Percentiles rank a stretch among this genome's conserved stretches.
These are phyloP conservation scores for Creolimax fragrantissima DNA, from an alignment of 78 protist genomes.

Conservation along the genomic window DNA sequence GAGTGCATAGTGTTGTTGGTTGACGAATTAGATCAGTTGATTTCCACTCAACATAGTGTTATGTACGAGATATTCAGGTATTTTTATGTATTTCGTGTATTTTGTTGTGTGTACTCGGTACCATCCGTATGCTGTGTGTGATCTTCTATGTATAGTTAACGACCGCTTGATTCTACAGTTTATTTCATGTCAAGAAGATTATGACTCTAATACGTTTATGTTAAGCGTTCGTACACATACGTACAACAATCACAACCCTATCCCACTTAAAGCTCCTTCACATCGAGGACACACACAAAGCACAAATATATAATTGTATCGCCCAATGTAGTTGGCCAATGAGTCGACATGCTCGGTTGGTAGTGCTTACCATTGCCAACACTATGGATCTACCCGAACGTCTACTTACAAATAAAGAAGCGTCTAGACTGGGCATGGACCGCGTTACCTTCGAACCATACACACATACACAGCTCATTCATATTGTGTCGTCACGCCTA, in stretches of 20 bases:
- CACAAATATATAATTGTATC: no score
- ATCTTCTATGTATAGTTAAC: no score
- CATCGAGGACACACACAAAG: no score
- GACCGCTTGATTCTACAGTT: no score
- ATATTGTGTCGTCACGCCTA: background rate
- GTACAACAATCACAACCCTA: no score
- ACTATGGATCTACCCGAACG: conserved; percentile 62
- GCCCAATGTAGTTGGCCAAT: conserved; percentile 18
- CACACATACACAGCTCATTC: background rate
- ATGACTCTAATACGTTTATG: no score
- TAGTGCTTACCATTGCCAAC: conserved; percentile 40
- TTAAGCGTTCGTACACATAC: no score
- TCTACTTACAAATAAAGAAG: background rate
- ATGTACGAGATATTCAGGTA: conserved; percentile 46
- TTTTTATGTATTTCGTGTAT: no score
- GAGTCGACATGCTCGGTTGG: background rate
- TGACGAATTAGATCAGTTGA: conserved; percentile 45
- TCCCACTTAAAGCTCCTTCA: no score
- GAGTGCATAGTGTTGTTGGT: conserved; percentile 1
- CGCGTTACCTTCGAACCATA: conserved; percentile 31
- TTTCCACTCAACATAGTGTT: conserved; percentile 36
- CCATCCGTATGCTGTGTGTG: no score
- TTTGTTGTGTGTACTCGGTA: no score
- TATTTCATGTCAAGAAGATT: no score
- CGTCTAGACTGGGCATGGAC: background rate